Percentiles rank a stretch among this genome's conserved stretches.
These are phyloP conservation scores for Alternaria solani DNA, from an alignment of 2,329 filamentous ascomycete genomes.

Conservation along the genomic window DNA sequence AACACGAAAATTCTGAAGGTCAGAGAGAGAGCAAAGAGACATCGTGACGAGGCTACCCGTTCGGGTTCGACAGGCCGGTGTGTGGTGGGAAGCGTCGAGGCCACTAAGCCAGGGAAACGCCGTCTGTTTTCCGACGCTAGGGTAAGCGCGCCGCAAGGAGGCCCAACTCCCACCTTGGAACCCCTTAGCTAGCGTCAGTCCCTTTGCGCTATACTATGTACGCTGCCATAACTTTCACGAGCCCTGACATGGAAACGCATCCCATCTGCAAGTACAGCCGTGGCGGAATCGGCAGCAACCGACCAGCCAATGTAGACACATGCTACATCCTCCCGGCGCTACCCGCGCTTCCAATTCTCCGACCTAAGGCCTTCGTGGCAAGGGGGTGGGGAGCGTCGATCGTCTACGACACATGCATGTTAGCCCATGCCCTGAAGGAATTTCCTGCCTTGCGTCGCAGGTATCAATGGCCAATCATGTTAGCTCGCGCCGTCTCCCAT, in stretches of 20 bases:
- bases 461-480: slow-evolving; percentile 6
- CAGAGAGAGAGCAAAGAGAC: neutral
- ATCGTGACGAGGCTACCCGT: neutral
- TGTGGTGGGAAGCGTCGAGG: neutral
- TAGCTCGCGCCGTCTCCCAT: neutral
- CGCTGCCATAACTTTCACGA: neutral
- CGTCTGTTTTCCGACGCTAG: slow-evolving; percentile 5
- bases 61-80: neutral
- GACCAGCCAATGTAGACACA: neutral
- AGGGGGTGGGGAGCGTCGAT: slow-evolving; percentile 10
- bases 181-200: neutral
- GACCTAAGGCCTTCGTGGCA: slow-evolving; percentile 5
- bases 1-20: neutral
- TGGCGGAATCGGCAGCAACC: neutral
- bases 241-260: neutral
- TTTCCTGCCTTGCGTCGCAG: slow-evolving; percentile 4
- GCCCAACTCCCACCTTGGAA: neutral
- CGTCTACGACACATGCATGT: slow-evolving; percentile 10
- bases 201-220: neutral
- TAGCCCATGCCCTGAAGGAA: slow-evolving; percentile 10
- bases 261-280: neutral
- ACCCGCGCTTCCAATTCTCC: neutral
- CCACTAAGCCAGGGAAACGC: neutral
- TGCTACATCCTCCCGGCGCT: neutral
- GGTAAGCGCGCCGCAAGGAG: neutral